Conservation (phyloP, 148 eudicot genomes). For the Vaccinium myrtillus region DNA sequence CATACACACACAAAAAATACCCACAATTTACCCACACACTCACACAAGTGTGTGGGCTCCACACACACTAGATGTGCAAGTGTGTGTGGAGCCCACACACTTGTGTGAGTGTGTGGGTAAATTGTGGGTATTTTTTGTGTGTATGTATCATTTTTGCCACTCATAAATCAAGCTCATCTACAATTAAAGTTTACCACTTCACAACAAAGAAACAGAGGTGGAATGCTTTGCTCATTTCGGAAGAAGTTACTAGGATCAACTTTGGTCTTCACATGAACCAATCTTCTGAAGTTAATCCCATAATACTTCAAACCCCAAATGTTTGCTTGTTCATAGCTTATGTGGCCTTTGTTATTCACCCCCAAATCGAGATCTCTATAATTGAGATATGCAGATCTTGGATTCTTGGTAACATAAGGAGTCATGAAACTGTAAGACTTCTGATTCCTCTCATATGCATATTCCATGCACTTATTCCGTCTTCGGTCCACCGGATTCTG, state of each 20-base stretch:
- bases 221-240: slow-evolving; percentile 12
- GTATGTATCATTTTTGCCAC: too few relatives aligned
- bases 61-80: too few relatives aligned
- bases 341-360: background rate
- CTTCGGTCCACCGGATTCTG: background rate
- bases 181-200: too few relatives aligned
- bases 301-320: slow-evolving; percentile 1
- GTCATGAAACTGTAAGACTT: background rate
- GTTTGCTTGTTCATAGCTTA: background rate
- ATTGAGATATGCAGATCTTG: slow-evolving; percentile 10
- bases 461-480: background rate
- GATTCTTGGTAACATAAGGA: slow-evolving; percentile 9
- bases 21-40: too few relatives aligned
- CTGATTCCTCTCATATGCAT: background rate
- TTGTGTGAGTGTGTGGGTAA: too few relatives aligned
- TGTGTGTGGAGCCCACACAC: too few relatives aligned
- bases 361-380: slow-evolving; percentile 18
- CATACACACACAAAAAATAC: too few relatives aligned
- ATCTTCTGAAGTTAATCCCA: background rate
- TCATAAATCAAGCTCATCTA: too few relatives aligned
- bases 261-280: background rate
- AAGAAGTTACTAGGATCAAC: background rate
- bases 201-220: background rate
- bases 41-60: too few relatives aligned
- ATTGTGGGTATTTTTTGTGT: too few relatives aligned